Evolutionary conservation across 257 asterid species (phyloP).

Genomic region (Lavandula angustifolia): DNA sequence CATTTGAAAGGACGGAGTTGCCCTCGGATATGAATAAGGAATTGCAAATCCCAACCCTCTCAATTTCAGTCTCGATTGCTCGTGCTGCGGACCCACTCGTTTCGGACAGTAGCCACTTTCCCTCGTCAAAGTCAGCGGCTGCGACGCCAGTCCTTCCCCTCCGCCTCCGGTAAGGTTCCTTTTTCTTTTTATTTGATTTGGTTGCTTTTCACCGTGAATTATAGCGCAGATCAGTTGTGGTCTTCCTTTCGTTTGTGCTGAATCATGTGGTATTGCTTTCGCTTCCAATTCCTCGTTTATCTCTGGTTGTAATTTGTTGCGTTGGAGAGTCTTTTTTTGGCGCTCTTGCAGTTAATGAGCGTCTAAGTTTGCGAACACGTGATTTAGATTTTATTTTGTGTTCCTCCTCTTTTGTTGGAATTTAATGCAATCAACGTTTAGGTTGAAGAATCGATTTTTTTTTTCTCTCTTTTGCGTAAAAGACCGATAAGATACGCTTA

Average conservation of each 20-base stretch:
- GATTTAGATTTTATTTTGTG: slow-evolving; percentile 19
- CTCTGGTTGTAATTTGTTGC: neutral
- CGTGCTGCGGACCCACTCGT: slow-evolving; percentile 41
- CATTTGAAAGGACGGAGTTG: slow-evolving; percentile 27
- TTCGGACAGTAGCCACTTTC: slow-evolving; percentile 43
- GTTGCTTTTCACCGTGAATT: slow-evolving; percentile 9
- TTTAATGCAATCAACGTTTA: slow-evolving; percentile 18
- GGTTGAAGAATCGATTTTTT: neutral
- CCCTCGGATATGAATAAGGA: slow-evolving; percentile 29
- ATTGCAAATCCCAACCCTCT: slow-evolving; percentile 41
- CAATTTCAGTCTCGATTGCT: slow-evolving; percentile 35
- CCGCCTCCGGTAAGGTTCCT: slow-evolving; percentile 21
- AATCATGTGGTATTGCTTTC: slow-evolving; percentile 19
- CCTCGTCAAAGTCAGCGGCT: slow-evolving; percentile 46
- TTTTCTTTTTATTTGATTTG: slow-evolving; percentile 24
- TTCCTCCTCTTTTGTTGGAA: neutral
- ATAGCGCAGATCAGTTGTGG: slow-evolving; percentile 30
- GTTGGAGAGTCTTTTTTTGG: neutral
- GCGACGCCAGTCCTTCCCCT: slow-evolving; percentile 36
- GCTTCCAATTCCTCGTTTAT: neutral
- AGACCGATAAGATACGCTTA: neutral
- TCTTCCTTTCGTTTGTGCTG: slow-evolving; percentile 19
- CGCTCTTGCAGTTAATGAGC: slow-evolving; percentile 1
- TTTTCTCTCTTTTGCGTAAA: neutral
- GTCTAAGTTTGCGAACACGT: slow-evolving; percentile 14